Conservation (phyloP, 495 filamentous ascomycete genomes). For the Clohesyomyces aquaticus region DNA sequence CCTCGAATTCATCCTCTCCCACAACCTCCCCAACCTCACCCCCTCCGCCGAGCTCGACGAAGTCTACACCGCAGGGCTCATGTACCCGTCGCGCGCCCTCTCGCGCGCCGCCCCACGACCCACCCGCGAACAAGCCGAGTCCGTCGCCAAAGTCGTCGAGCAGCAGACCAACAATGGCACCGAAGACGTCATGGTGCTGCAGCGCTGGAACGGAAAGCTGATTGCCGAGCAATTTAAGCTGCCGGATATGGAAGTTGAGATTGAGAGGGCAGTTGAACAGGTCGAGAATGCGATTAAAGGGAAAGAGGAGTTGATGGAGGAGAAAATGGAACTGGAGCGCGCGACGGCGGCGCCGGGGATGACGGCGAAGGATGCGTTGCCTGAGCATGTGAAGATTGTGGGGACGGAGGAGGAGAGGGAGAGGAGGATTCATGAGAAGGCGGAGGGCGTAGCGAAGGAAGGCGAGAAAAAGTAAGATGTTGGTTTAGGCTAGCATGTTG, state of each 20-base stretch:
- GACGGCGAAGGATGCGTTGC: constrained; percentile 19
- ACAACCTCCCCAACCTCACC: constrained; percentile 64
- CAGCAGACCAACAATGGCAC: constrained; percentile 43
- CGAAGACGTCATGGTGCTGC: constrained; percentile 50
- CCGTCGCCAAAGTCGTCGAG: constrained; percentile 69
- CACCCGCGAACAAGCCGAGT: constrained; percentile 44
- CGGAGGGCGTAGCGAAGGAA: constrained; percentile 10
- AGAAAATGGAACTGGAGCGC: constrained; percentile 48
- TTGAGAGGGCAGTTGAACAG: constrained; percentile 87
- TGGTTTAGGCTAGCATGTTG: not conserved
- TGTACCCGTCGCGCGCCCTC: constrained; percentile 43
- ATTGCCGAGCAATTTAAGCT: constrained; percentile 53
- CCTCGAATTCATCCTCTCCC: constrained; percentile 75
- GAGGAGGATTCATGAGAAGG: constrained; percentile 28
- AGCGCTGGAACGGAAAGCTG: constrained; percentile 51
- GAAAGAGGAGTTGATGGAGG: constrained; percentile 55
- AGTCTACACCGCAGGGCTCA: constrained; percentile 61
- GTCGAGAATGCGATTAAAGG: constrained; percentile 62
- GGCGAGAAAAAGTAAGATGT: not conserved
- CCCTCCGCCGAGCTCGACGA: constrained; percentile 70
- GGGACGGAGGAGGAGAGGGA: constrained; percentile 21
- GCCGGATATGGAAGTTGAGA: constrained; percentile 82
- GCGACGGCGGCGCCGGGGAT: constrained; percentile 32
- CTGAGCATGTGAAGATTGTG: constrained; percentile 16
- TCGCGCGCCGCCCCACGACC: constrained; percentile 42